Base-by-base conservation (phyloP, 768 basidiomycete genomes). In the Pholiota conissans region DNA sequence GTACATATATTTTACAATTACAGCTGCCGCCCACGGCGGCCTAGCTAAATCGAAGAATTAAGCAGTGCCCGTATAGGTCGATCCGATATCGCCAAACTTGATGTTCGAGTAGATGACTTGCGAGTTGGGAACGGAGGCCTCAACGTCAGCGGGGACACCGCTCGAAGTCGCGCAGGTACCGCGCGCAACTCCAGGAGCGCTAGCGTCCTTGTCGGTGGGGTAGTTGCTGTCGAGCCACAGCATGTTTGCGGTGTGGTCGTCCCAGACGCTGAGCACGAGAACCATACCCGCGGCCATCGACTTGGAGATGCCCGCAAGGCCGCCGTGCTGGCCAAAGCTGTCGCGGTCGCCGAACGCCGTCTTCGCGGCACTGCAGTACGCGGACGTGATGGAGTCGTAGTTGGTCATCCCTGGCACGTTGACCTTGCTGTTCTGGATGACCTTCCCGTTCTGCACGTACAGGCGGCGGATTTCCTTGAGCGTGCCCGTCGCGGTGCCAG, bases 191-290 rank as follows among this genome's bases (percentile, higher is more conserved):
- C 67, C 64, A 6, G 63, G 64, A 26, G 46, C 58, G 62, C 42
- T 63, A 5, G 65, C 56, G 50, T 37, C 50, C n/a, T 32, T 37
- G 60, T 48, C 57, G 30, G 57, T 59, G 26, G 69, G 77, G 65
- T 76, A 75, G 69, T 67, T 70, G 54, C 67, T 63, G 65, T 76
- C 77, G 64, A 78, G 73, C 70, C 78, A 78, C 53, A 77, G 71
- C 77, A 78, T 78, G 59, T 69, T 64, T 29, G 69, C 74, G 14
- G 57, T 55, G 34, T 67, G 63, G 56, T 67, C 66, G 29, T 67
- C 61, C 66, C 64, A 63, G 29, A 70, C 73, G 65, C 66, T 68
- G 63, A 79, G 63, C 34, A 73, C 74, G 50, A 79, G 70, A n/a
- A 76, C 78, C 65, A 76, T 72, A 11, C 78, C 76, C 14, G 56